Conservation (phyloP, 352 stramenopile genomes). For the Phytophthora cactorum region DNA sequence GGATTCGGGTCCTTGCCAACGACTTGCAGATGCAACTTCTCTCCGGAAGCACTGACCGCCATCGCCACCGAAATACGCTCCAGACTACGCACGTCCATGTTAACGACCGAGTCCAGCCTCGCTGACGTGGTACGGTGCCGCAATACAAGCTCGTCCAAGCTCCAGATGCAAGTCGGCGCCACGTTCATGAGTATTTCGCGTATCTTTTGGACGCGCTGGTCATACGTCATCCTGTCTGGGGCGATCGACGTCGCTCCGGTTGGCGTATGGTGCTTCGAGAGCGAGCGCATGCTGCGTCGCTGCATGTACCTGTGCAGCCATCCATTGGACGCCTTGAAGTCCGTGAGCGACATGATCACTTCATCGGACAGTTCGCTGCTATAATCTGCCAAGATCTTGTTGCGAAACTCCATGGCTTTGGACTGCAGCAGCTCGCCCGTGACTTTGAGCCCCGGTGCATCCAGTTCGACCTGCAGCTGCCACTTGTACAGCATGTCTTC, state of each 20-base stretch:
- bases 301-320: slow-evolving; percentile 85
- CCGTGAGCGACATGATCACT: slow-evolving; percentile 77
- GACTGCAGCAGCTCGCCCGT: slow-evolving; percentile 79
- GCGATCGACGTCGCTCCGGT: not conserved
- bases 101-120: slow-evolving; percentile 44
- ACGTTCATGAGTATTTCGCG: slow-evolving; percentile 54
- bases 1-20: slow-evolving; percentile 52
- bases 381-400: slow-evolving; percentile 82
- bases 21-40: slow-evolving; percentile 70
- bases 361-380: slow-evolving; percentile 71
- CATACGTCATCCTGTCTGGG: slow-evolving; percentile 30
- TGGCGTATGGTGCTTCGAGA: slow-evolving; percentile 53
- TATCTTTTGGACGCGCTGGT: slow-evolving; percentile 57
- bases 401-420: slow-evolving; percentile 83
- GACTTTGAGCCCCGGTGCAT: slow-evolving; percentile 69
- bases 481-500: slow-evolving; percentile 89
- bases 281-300: slow-evolving; percentile 68
- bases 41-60: slow-evolving; percentile 62
- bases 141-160: slow-evolving; percentile 63
- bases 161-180: slow-evolving; percentile 73
- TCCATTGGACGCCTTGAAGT: slow-evolving; percentile 87
- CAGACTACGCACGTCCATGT: slow-evolving; percentile 53
- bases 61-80: slow-evolving; percentile 64
- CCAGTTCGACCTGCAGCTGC: slow-evolving; percentile 81
- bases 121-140: slow-evolving; percentile 53